phyloP scores from a whole-genome alignment of 2,329 filamentous ascomycete species.

The Rhynchosporium graminicola region DNA sequence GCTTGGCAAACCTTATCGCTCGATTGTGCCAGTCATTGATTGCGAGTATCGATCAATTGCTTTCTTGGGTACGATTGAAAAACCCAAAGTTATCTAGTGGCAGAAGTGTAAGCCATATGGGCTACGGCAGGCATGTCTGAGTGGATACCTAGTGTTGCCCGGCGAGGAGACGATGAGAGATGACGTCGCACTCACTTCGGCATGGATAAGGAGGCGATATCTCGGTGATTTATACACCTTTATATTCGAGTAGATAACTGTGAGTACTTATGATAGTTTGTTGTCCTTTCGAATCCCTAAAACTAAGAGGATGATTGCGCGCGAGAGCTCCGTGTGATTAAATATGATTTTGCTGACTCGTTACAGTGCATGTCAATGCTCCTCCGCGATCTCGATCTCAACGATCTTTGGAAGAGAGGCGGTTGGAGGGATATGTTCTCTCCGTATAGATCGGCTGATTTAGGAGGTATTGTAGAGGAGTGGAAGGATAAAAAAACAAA shows the following conservation, averaged over 20 bases:
- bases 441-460: slow-evolving; percentile 19
- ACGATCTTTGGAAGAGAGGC: slow-evolving; percentile 22
- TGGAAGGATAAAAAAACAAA: slow-evolving; percentile 11
- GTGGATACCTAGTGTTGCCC: neutral
- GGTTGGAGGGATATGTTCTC: slow-evolving; percentile 20
- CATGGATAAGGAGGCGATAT: slow-evolving; percentile 24
- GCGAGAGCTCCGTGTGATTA: neutral
- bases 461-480: slow-evolving; percentile 22
- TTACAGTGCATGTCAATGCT: slow-evolving; percentile 19
- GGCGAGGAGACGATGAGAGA: slow-evolving; percentile 18
- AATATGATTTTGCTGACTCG: neutral
- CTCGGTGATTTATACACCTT: slow-evolving; percentile 22
- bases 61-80: slow-evolving; percentile 15
- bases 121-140: slow-evolving; percentile 15
- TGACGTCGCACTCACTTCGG: slow-evolving; percentile 13
- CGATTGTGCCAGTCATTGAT: slow-evolving; percentile 6
- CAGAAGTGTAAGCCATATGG: slow-evolving; percentile 25
- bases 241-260: slow-evolving; percentile 20
- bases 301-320: neutral
- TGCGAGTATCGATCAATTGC: slow-evolving; percentile 11
- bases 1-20: slow-evolving; percentile 9
- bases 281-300: neutral
- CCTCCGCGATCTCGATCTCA: slow-evolving; percentile 22
- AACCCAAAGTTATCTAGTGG: slow-evolving; percentile 12
- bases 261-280: slow-evolving; percentile 11